A percentile compares a stretch with the other conserved stretches of the same genome.
Evolutionary conservation across 345 rosid species (phyloP).

Genomic region (Lepidium sativum): DNA sequence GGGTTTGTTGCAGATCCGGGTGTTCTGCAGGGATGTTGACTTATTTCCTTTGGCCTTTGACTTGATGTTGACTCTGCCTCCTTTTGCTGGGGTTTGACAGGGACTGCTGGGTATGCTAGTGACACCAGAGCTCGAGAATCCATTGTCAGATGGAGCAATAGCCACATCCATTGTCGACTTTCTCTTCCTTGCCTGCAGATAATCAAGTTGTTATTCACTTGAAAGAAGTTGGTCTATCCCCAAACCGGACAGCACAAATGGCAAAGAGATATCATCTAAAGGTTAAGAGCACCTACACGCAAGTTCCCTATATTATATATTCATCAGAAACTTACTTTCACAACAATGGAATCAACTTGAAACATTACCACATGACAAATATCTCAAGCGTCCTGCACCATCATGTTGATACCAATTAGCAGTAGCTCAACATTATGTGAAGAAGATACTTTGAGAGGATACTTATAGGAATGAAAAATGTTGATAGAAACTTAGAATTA

Average conservation of each 20-base stretch:
- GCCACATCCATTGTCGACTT: slow-evolving; percentile 38
- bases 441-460: no score
- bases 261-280: not conserved
- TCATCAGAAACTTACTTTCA: slow-evolving; percentile 5
- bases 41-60: slow-evolving; percentile 55
- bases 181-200: slow-evolving; percentile 51
- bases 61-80: slow-evolving; percentile 47
- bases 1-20: slow-evolving; percentile 62
- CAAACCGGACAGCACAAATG: not conserved
- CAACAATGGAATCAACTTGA: not conserved
- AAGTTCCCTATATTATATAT: not conserved
- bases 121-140: slow-evolving; percentile 43
- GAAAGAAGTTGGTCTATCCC: slow-evolving; percentile 4
- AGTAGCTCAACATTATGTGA: not conserved
- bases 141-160: slow-evolving; percentile 32
- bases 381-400: not conserved
- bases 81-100: slow-evolving; percentile 69
- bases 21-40: slow-evolving; percentile 58
- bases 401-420: not conserved
- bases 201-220: slow-evolving; percentile 6
- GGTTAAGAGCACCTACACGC: not conserved
- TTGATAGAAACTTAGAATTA: not conserved
- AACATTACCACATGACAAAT: not conserved
- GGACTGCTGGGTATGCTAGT: slow-evolving; percentile 39
- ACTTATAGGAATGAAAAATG: not conserved